phyloP scores from a whole-genome alignment of 176 grass and related monocot genomes.

The Triticum turgidum region DNA sequence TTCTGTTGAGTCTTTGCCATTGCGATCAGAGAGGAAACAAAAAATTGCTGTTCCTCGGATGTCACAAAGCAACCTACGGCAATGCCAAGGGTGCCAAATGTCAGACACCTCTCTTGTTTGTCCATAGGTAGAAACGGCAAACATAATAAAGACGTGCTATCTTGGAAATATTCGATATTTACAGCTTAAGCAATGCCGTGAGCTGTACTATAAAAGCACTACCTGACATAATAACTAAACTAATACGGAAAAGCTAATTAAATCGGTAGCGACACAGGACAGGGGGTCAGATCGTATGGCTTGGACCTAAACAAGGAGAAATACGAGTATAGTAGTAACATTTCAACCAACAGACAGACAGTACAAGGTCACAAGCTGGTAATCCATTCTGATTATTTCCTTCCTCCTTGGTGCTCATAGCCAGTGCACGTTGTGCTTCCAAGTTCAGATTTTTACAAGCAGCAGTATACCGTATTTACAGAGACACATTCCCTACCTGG shows the following conservation, averaged over 20 bases:
- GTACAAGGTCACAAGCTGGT: not conserved
- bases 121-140: not conserved
- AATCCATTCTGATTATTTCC: not conserved
- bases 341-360: not conserved
- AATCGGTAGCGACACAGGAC: not conserved
- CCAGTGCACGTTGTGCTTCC: not conserved
- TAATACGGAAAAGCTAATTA: not conserved
- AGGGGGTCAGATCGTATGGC: not conserved
- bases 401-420: not conserved
- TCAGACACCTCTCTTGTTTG: not conserved
- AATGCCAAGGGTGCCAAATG: not conserved
- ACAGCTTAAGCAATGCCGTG: not conserved
- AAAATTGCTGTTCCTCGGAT: not conserved
- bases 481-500: not conserved
- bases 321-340: not conserved
- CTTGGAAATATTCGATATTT: not conserved
- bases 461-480: not conserved
- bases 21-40: not conserved
- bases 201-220: not conserved
- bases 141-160: not conserved
- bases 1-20: not conserved
- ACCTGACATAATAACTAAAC: not conserved
- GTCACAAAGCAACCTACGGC: not conserved
- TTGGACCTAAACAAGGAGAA: not conserved
- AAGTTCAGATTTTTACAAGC: constrained; percentile 29